Evolutionary conservation across 441 rosid genomes (phyloP).

Genomic region (Pelargonium exstipulatum): DNA sequence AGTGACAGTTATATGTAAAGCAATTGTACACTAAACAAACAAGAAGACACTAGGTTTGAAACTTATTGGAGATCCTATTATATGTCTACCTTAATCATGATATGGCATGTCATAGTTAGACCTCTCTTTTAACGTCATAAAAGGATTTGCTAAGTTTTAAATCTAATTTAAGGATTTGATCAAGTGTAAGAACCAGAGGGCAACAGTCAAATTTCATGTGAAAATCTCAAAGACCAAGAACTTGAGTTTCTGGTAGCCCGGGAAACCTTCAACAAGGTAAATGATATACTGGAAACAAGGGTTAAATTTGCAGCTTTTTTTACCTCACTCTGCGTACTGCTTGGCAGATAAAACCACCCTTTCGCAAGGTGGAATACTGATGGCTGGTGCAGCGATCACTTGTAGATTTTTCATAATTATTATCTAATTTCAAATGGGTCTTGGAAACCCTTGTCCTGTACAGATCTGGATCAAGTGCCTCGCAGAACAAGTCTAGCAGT

Average conservation of each 20-base stretch:
- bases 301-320: constrained; percentile 17
- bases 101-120: background rate
- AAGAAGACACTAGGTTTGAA: too few relatives aligned
- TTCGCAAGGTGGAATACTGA: constrained; percentile 24
- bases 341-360: constrained; percentile 38
- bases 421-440: constrained; percentile 13
- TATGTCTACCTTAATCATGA: background rate
- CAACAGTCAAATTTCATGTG: background rate
- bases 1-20: background rate
- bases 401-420: constrained; percentile 25
- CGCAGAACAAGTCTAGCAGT: constrained; percentile 73
- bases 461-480: constrained; percentile 72
- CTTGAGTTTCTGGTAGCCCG: background rate
- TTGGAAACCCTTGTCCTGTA: constrained; percentile 32
- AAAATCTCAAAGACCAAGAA: background rate
- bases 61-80: background rate
- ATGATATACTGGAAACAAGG: background rate
- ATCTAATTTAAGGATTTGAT: background rate
- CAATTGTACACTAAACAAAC: too few relatives aligned
- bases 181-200: background rate
- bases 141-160: background rate
- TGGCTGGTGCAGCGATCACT: constrained; percentile 17
- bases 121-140: background rate
- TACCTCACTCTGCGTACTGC: constrained; percentile 64
- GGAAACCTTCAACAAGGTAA: background rate